These are phyloP conservation scores for Xylaria sp. DNA, from an alignment of 2,329 filamentous ascomycete genomes.

Conservation along the genomic window DNA sequence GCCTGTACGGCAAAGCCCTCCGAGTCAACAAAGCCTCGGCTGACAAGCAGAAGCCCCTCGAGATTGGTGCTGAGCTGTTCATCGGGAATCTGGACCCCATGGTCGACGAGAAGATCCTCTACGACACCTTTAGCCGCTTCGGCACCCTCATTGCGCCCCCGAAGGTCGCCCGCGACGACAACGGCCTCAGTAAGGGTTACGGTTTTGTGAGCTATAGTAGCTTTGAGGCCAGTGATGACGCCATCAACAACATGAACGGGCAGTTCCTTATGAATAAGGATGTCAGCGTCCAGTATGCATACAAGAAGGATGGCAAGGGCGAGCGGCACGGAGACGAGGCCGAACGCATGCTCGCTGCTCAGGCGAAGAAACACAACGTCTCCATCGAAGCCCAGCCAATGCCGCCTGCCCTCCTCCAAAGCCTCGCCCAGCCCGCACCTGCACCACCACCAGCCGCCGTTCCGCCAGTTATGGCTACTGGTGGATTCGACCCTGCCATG, in stretches of 20 bases:
- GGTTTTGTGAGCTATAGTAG: constrained; percentile 93
- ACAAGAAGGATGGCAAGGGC: constrained; percentile 99
- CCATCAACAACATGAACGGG: constrained; percentile 91
- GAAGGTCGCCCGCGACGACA: constrained; percentile 92
- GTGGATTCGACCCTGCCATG: constrained; percentile 45
- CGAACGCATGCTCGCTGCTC: constrained; percentile 88
- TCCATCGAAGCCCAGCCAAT: constrained; percentile 81
- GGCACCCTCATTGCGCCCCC: constrained; percentile 85
- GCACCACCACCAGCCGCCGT: constrained; percentile 38
- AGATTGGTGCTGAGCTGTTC: constrained; percentile 97
- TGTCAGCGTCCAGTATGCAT: constrained; percentile 95
- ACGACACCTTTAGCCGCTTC: constrained; percentile 93
- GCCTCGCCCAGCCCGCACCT: constrained; percentile 45
- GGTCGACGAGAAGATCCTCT: constrained; percentile 95
- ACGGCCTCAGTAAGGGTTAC: constrained; percentile 90
- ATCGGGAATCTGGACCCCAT: constrained; percentile 94
- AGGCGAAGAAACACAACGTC: constrained; percentile 95
- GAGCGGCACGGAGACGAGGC: constrained; percentile 95
- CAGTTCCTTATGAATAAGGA: constrained; percentile 98
- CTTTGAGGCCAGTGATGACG: constrained; percentile 93
- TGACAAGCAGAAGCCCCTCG: constrained; percentile 92
- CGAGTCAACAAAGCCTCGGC: constrained; percentile 93
- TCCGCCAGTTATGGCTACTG: constrained; percentile 47
- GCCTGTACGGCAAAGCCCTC: constrained; percentile 92
- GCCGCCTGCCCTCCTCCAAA: constrained; percentile 75